phyloP scores from a whole-genome alignment of 306 rosid species.

The Acmispon strigosus region DNA sequence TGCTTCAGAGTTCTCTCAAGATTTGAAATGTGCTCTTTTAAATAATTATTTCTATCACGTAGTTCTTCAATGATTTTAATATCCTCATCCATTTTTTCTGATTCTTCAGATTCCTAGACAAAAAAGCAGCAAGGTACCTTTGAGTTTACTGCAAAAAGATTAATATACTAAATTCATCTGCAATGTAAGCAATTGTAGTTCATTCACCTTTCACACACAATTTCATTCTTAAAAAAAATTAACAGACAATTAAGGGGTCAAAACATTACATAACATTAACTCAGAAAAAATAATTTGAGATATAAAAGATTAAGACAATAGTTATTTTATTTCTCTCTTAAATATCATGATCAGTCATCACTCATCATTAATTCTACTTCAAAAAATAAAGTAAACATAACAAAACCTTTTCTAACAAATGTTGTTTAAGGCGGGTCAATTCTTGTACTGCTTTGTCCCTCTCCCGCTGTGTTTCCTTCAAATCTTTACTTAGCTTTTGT shows the following conservation, averaged over 20 bases:
- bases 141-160: not conserved
- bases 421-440: slow-evolving; percentile 92
- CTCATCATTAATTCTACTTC: not conserved
- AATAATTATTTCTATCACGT: slow-evolving; percentile 53
- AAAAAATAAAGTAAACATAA: not conserved
- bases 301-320: not conserved
- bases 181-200: not conserved
- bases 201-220: not conserved
- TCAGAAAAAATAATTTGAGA: not conserved
- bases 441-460: slow-evolving; percentile 77
- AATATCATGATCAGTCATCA: not conserved
- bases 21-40: slow-evolving; percentile 50
- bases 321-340: not conserved
- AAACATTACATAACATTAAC: not conserved
- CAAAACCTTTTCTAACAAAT: slow-evolving; percentile 86
- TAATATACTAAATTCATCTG: not conserved
- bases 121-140: slow-evolving; percentile 8
- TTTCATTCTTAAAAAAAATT: not conserved
- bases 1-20: slow-evolving; percentile 77
- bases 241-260: not conserved
- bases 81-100: slow-evolving; percentile 98
- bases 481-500: slow-evolving; percentile 54
- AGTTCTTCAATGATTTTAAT: slow-evolving; percentile 80
- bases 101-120: slow-evolving; percentile 82
- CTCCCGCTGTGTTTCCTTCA: slow-evolving; percentile 59